Evolutionary conservation across 805 yeast species (phyloP), one percentile per base, ranked within the genome.

Genomic region (Wickerhamomyces bovis): DNA sequence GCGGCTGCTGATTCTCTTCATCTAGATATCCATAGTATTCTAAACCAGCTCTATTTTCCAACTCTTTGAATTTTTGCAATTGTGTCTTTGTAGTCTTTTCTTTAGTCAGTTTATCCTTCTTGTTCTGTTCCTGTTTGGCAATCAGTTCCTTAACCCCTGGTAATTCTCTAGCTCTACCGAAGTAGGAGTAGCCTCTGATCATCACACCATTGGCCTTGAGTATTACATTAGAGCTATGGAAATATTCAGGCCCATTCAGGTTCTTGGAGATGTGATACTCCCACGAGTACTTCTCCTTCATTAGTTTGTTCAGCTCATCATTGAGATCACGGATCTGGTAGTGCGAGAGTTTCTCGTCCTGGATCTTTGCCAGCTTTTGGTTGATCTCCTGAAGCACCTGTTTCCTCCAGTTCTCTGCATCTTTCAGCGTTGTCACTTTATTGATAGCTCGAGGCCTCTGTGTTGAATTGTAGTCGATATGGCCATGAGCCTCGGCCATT

Each of bases 91-190:
- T 48, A 36, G 50, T 53, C 28, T 48, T 55, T 30, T 44, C 38
- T 13, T 53, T 43, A 13, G 44, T 42, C 22, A 53, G 54, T 21
- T 43, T 53, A 20, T 42, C 52, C 13, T 49, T 55, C 49, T 49
- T 57, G 39, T 57, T 61, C 45, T 51, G 48, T 22, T 47, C 49
- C 26, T 70, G 64, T 38, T 68, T 61, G 44, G 70, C 69, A 18
- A 80, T 50, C 20, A 77, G 51, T 48, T 72, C 72, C 44, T 72
- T 68, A 8, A 85, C 90, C 51, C 86, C 96, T 0, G 89, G 85
- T 9, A 89, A 65, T 39, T 88, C 92, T 44, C 78, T 72, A 0
- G 96, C 96, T 42, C 96, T 66, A 0, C 97, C 97, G 65, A 80
- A 90, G 63, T 85, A 90, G 46, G 84, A 67, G 19, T 56, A 51